These are phyloP conservation scores for Botryotinia convoluta DNA, from an alignment of 2,329 filamentous ascomycete genomes.

Conservation along the genomic window DNA sequence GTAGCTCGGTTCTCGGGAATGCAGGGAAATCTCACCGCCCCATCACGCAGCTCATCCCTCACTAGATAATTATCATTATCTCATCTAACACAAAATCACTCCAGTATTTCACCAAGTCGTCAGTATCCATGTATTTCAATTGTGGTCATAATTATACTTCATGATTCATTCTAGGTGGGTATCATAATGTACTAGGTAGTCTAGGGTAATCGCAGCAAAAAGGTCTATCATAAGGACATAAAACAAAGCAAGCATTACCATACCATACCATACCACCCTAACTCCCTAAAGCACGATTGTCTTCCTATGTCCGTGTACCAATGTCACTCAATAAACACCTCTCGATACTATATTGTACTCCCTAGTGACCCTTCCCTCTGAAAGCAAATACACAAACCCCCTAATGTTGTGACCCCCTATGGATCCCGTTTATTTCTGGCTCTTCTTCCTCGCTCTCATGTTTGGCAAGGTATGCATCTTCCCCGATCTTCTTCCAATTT, in stretches of 20 bases:
- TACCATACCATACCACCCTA: not conserved
- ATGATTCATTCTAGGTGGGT: constrained; percentile 26
- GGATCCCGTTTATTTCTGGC: constrained; percentile 23
- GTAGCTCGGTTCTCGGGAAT: not conserved
- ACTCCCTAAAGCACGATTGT: not conserved
- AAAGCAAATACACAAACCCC: not conserved
- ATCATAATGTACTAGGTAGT: constrained; percentile 26
- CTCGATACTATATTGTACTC: not conserved
- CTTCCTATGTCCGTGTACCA: not conserved
- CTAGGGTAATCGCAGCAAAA: constrained; percentile 6
- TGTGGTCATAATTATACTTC: constrained; percentile 12
- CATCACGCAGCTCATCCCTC: not conserved
- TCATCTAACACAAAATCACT: not conserved
- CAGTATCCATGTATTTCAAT: not conserved
- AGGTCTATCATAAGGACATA: not conserved
- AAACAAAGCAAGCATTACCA: not conserved
- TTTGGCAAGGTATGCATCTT: constrained; percentile 55
- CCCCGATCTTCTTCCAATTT: constrained; percentile 75
- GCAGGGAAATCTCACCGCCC: not conserved
- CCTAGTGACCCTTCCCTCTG: not conserved
- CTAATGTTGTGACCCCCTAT: not conserved
- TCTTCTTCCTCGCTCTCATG: constrained; percentile 57
- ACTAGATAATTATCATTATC: not conserved
- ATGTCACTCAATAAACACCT: not conserved
- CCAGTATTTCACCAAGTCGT: not conserved